phyloP scores from a whole-genome alignment of 176 grass and related monocot genomes.

The Eleusine coracana region DNA sequence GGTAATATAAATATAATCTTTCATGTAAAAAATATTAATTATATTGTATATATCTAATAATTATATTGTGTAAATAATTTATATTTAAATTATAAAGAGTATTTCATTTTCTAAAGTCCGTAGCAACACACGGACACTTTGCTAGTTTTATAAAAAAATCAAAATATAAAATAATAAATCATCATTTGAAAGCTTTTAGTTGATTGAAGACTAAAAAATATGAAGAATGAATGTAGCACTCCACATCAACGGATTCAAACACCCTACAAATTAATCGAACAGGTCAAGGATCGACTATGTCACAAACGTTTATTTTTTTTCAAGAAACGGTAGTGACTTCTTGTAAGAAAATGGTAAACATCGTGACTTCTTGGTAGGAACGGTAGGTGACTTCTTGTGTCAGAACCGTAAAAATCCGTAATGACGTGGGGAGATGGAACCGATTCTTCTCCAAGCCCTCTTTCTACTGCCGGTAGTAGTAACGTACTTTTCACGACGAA shows the following conservation, averaged over 20 bases:
- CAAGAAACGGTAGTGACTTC: background rate
- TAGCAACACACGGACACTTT: no score
- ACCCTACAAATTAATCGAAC: background rate
- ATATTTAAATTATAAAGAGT: no score
- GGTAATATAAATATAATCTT: no score
- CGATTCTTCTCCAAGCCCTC: background rate
- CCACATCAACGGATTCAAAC: background rate
- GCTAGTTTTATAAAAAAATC: no score
- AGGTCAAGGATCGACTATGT: background rate
- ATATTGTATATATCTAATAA: no score
- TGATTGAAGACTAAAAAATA: no score
- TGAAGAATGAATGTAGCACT: background rate
- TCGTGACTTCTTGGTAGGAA: background rate
- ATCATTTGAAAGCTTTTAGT: no score
- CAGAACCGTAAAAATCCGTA: background rate
- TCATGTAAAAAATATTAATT: no score
- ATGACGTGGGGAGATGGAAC: background rate
- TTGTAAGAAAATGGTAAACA: background rate
- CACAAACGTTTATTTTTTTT: background rate
- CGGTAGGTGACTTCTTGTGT: background rate
- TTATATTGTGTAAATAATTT: no score
- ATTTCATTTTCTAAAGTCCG: no score
- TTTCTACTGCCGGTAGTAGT: background rate
- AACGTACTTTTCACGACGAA: conserved; percentile 1
- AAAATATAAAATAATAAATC: no score